Conservation (phyloP, 2,329 filamentous ascomycete genomes). For the Diaporthe velutina region DNA sequence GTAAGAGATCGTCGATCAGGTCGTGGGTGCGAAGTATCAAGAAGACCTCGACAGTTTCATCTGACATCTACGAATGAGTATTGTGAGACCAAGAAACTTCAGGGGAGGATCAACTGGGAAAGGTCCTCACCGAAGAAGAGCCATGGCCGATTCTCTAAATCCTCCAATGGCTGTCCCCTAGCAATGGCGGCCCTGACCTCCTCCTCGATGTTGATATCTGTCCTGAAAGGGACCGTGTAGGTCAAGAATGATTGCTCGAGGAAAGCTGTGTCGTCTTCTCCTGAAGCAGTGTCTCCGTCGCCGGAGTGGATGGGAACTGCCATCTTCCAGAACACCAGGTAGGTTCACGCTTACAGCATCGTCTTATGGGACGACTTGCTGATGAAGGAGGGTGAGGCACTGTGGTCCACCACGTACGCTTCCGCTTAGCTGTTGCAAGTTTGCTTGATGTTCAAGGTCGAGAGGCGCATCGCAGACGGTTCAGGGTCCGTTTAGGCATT, state of each 20-base stretch:
- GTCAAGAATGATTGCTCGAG: slow-evolving; percentile 70
- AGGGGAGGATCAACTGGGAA: slow-evolving; percentile 43
- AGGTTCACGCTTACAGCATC: slow-evolving; percentile 33
- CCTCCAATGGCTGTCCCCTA: slow-evolving; percentile 31
- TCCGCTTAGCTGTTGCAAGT: neutral
- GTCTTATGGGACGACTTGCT: neutral
- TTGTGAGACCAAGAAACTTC: slow-evolving; percentile 51
- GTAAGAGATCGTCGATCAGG: slow-evolving; percentile 67
- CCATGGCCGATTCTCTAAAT: slow-evolving; percentile 47
- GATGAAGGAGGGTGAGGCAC: neutral
- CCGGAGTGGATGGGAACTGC: slow-evolving; percentile 48
- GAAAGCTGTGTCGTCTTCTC: slow-evolving; percentile 57
- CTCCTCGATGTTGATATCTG: slow-evolving; percentile 67
- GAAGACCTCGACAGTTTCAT: slow-evolving; percentile 79
- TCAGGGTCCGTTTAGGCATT: slow-evolving; percentile 16
- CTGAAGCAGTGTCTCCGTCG: slow-evolving; percentile 43
- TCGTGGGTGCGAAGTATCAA: slow-evolving; percentile 76
- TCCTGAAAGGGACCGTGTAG: slow-evolving; percentile 71
- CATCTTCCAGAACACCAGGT: slow-evolving; percentile 42
- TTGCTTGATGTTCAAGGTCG: slow-evolving; percentile 10
- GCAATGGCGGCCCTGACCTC: slow-evolving; percentile 52
- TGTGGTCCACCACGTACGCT: neutral
- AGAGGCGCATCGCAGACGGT: neutral
- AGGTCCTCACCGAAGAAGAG: slow-evolving; percentile 77
- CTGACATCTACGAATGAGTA: slow-evolving; percentile 69